Percentiles rank a stretch among this genome's conserved stretches.
Conservation (phyloP, 2,329 filamentous ascomycete species). For the Apiospora koreana region DNA sequence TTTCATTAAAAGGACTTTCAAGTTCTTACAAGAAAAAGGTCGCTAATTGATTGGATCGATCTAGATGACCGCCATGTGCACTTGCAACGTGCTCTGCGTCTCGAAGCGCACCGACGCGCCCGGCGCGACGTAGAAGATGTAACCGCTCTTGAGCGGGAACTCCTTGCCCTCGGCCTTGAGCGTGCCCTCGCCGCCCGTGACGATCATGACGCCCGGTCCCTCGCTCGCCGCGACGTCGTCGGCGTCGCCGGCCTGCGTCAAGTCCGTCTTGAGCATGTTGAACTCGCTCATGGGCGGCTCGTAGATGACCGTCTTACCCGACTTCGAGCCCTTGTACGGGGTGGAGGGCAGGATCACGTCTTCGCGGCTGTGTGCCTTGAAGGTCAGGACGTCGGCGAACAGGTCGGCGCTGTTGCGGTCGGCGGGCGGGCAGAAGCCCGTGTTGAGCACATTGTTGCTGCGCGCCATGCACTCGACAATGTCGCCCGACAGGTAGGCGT, state of each 20-base stretch:
- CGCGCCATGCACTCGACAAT: constrained; percentile 81
- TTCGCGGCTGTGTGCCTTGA: constrained; percentile 58
- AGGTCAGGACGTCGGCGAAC: constrained; percentile 65
- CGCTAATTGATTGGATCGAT: background rate
- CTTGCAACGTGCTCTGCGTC: constrained; percentile 34
- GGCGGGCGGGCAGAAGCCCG: constrained; percentile 69
- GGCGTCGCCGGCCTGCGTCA: constrained; percentile 55
- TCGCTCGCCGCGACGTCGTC: constrained; percentile 57
- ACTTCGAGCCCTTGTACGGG: constrained; percentile 50
- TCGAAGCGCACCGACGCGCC: constrained; percentile 39
- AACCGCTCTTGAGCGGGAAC: constrained; percentile 60
- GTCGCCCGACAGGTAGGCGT: constrained; percentile 72
- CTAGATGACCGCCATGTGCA: constrained; percentile 38
- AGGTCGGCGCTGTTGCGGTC: constrained; percentile 65
- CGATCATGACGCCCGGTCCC: constrained; percentile 65
- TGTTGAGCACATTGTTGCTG: constrained; percentile 73
- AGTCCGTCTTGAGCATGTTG: constrained; percentile 61
- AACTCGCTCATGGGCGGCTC: constrained; percentile 72
- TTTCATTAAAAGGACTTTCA: background rate
- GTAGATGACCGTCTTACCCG: constrained; percentile 64
- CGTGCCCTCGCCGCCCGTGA: constrained; percentile 58
- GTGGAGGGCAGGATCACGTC: constrained; percentile 56
- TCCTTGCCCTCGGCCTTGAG: constrained; percentile 55
- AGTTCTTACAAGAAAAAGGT: background rate
- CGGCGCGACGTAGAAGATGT: constrained; percentile 67